Base-by-base conservation (phyloP, 2,329 filamentous ascomycete genomes). In the Dactylonectria macrodidyma region DNA sequence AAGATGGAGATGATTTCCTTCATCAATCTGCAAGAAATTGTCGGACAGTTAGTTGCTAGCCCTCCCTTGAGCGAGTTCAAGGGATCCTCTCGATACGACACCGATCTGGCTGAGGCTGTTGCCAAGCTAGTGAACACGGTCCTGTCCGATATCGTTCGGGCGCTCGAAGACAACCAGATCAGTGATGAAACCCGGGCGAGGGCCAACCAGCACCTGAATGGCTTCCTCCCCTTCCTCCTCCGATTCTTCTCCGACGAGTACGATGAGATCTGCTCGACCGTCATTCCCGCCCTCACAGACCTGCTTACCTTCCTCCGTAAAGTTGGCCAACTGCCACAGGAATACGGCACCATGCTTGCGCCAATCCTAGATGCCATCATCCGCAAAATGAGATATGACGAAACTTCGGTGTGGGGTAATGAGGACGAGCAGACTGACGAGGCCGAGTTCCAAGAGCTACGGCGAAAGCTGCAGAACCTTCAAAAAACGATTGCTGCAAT, bases 211-310 rank as follows among this genome's bases (percentile, higher is more conserved):
- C 89, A 97, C 67, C 86, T 98, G 60, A 92, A 93, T 77, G 89
- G 90, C 47, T 98, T 98, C 79, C 85, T 97, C 33, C 94, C 95
- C 0, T 92, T 95, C 73, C 87, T 98, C 12, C 86, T 99, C 58
- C 93, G 95, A 46, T 98, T 98, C 85, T 98, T 99, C 83, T 93
- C 95, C 26, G 96, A 99, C 81, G 95, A 99, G 79, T 99, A 97
- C 80, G 96, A 99, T 81, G 96, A 99, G 83, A 92, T 99, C 73
- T 98, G 96, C 85, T 97, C 95, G 41, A 96, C 94, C 12, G 94
- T 98, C 66, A 97, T 99, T 69, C 93, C 95, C 24, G 95, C 94
- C 44, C 89, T 98, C 62, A 97, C 94, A 56, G 97, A 99, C 76
- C 89, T 98, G 56, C 88, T 99, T 68, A 95, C 94, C 33, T 95